Evolutionary conservation across 1,284 basidiomycete species (phyloP).

Genomic region (Quambalaria eucalypti): DNA sequence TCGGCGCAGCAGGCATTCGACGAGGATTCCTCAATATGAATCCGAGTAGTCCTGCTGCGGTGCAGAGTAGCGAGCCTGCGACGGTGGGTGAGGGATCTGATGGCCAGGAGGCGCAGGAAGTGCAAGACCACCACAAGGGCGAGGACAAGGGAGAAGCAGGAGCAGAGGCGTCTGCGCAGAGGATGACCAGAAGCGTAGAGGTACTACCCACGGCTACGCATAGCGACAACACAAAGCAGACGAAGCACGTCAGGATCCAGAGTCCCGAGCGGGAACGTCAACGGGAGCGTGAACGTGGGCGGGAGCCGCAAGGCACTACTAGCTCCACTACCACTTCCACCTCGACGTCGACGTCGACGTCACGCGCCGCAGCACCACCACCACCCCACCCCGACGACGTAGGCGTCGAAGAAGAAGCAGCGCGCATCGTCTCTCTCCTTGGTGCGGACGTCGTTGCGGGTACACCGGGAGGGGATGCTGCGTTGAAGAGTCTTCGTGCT

Average conservation of each 20-base stretch:
- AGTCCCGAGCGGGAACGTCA: conserved; percentile 5
- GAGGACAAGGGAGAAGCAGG: not conserved
- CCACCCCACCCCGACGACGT: conserved; percentile 23
- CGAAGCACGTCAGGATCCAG: conserved; percentile 2
- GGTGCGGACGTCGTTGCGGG: conserved; percentile 36
- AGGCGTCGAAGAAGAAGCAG: conserved; percentile 38
- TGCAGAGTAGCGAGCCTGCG: conserved; percentile 11
- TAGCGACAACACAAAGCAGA: not conserved
- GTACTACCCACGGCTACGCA: not conserved
- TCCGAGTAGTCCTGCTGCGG: conserved; percentile 1
- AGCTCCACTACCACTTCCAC: too few species aligned
- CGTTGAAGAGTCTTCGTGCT: conserved; percentile 9
- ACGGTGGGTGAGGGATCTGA: not conserved
- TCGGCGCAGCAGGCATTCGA: conserved; percentile 1
- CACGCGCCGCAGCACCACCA: not conserved
- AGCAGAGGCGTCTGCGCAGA: too few species aligned
- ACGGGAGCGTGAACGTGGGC: too few species aligned
- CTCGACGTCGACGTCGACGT: too few species aligned
- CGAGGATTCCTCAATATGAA: conserved; percentile 3
- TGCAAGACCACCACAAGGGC: not conserved
- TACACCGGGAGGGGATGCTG: conserved; percentile 25
- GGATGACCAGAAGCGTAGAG: not conserved
- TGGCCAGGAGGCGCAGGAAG: not conserved
- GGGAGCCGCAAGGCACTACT: too few species aligned
- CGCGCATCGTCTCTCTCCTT: conserved; percentile 34